These are phyloP conservation scores for Botrytis pseudocinerea DNA, from an alignment of 2,329 filamentous ascomycete species.

Conservation along the genomic window DNA sequence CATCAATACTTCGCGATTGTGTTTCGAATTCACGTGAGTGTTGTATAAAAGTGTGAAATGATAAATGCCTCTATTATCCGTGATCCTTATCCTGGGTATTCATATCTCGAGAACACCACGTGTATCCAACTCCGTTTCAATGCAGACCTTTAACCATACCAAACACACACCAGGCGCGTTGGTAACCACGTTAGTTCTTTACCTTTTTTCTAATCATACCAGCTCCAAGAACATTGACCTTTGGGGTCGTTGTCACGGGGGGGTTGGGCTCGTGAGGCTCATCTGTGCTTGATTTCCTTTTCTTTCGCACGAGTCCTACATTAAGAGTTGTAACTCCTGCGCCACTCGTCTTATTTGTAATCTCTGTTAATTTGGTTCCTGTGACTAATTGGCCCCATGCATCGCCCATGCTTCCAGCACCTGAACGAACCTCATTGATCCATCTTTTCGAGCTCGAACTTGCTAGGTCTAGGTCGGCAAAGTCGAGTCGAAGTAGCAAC, in stretches of 20 bases:
- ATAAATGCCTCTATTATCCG: slow-evolving; percentile 1
- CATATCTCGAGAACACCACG: background rate
- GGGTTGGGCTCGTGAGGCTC: slow-evolving; percentile 20
- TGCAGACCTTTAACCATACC: background rate
- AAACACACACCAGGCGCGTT: background rate
- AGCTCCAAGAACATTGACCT: slow-evolving; percentile 51
- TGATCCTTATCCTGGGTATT: slow-evolving; percentile 21
- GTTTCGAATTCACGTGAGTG: background rate
- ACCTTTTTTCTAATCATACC: slow-evolving; percentile 59
- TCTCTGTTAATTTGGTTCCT: slow-evolving; percentile 45
- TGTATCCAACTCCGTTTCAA: slow-evolving; percentile 15
- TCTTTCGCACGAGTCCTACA: slow-evolving; percentile 51
- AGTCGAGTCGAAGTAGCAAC: slow-evolving; percentile 71
- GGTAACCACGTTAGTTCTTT: slow-evolving; percentile 44
- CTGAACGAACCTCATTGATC: slow-evolving; percentile 64
- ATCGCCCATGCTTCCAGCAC: slow-evolving; percentile 40
- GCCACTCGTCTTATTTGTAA: slow-evolving; percentile 26
- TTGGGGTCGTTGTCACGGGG: slow-evolving; percentile 19
- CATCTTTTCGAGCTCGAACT: slow-evolving; percentile 67
- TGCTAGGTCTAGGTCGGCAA: slow-evolving; percentile 64
- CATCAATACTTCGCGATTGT: background rate
- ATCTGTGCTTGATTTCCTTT: slow-evolving; percentile 45
- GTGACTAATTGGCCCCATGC: slow-evolving; percentile 54
- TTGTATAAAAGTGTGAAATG: slow-evolving; percentile 5
- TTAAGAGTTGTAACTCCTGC: slow-evolving; percentile 42